Evolutionary conservation across 2,329 filamentous ascomycete genomes (phyloP), one percentile per base, ranked within the genome.

Genomic region (Clonostachys rosea): DNA sequence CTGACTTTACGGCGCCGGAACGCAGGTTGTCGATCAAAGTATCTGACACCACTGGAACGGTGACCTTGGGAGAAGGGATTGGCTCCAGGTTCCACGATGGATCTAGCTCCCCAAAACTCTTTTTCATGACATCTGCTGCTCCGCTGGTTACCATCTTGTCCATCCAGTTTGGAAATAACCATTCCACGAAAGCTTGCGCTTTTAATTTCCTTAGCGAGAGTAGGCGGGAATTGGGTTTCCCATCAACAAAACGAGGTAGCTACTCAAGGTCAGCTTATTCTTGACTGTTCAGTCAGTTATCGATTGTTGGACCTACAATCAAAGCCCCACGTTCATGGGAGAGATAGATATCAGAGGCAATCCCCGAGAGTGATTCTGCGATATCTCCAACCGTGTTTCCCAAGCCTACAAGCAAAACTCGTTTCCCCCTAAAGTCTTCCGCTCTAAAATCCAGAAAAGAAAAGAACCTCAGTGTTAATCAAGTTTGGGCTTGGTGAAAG

Each of bases 381-480:
- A 58, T 58, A 20, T 63, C 61, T 16, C 54, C 57, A 2, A 56
- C 56, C 1, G 67, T 72, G 42, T 66, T 68, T 14, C 67, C 66
- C 24, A 74, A 54, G 6, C 73, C 73, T 3, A 75, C 58, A 0
- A 76, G 57, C 1, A 76, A 47, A 3, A 76, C 68, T 10, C 58
- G 69, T 51, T 73, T 69, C 7, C 58, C 65, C 12, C 62, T 59
- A 54, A 71, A 74, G 6, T 51, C 44, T 5, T 59, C 54, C 1
- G 58, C 55, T n/a, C 59, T 48, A 24, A 18, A 24, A 40, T 24
- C 24, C 24, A 24, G 24, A 20, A 20, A 20, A 6, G 24, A 10
- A 30, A 30, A 30, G 9, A 37, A 12, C 18, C 30, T 35, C 45
- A 43, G 13, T 20, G 20, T 24, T 17, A 11, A 11, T 16, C n/a